These are phyloP conservation scores for Albatrellus sp. DNA, from an alignment of 1,284 basidiomycete species.

Conservation along the genomic window DNA sequence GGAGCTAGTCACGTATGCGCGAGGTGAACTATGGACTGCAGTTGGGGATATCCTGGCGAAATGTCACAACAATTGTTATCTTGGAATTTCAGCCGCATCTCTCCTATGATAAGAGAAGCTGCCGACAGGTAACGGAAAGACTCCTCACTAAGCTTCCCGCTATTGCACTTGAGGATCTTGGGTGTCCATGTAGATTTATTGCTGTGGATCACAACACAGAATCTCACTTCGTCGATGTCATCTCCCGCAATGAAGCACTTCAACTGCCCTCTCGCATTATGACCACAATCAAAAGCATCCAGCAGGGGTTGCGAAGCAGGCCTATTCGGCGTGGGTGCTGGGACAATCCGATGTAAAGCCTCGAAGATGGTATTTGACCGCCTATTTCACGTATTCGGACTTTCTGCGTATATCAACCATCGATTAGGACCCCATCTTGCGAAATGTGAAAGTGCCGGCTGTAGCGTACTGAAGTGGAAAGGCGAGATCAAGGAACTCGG, in stretches of 20 bases:
- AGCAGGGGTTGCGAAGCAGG: conserved; percentile 46
- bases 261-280: conserved; percentile 45
- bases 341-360: conserved; percentile 31
- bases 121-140: conserved; percentile 27
- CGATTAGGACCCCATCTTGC: conserved; percentile 39
- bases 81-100: conserved; percentile 37
- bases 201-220: conserved; percentile 26
- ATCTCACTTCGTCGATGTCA: conserved; percentile 47
- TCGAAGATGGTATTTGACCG: conserved; percentile 51
- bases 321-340: conserved; percentile 51
- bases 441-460: conserved; percentile 36
- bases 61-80: not conserved
- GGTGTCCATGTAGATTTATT: conserved; percentile 10
- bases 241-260: conserved; percentile 33
- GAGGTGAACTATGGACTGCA: conserved; percentile 27
- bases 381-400: conserved; percentile 53
- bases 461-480: conserved; percentile 53
- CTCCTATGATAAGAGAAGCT: conserved; percentile 55
- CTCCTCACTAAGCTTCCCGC: conserved; percentile 24
- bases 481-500: conserved; percentile 32
- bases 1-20: conserved; percentile 54
- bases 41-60: conserved; percentile 5
- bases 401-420: conserved; percentile 44
- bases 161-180: not conserved
- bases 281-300: conserved; percentile 41